These are phyloP conservation scores for Panaeolus papilionaceus DNA, from an alignment of 768 basidiomycete species.

Conservation along the genomic window DNA sequence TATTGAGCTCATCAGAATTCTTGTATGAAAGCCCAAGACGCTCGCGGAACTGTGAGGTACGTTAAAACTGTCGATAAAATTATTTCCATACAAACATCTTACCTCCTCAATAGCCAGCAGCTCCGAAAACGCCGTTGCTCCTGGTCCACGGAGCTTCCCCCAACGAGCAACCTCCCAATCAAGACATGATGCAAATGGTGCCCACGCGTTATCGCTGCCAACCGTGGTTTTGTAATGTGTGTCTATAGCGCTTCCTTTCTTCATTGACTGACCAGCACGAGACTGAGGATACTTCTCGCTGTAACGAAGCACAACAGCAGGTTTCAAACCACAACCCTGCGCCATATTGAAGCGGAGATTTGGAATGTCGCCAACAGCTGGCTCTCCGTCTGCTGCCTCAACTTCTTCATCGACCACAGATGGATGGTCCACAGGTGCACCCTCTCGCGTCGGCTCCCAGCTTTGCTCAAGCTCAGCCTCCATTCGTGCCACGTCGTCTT, in stretches of 20 bases:
- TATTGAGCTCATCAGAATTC: conserved; percentile 33
- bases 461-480: conserved; percentile 11
- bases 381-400: not conserved
- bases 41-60: conserved; percentile 29
- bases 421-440: not conserved
- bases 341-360: not conserved
- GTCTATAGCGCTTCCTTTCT: not conserved
- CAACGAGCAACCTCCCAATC: conserved; percentile 49
- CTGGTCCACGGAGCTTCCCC: conserved; percentile 42
- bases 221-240: not conserved
- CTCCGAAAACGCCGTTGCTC: conserved; percentile 45
- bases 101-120: conserved; percentile 46
- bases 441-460: not conserved
- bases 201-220: conserved; percentile 23
- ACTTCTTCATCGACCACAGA: not conserved
- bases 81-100: conserved; percentile 23
- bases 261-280: not conserved
- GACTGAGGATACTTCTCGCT: conserved; percentile 8
- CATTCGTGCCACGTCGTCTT: not conserved
- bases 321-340: not conserved
- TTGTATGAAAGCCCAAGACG: conserved; percentile 34
- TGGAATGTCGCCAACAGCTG: not conserved
- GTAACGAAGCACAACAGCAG: not conserved
- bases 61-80: too few species aligned
- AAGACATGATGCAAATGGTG: conserved; percentile 39